Percentiles rank a stretch among this genome's conserved stretches.
These are phyloP conservation scores for Ascosphaera pollenicola DNA, from an alignment of 2,329 filamentous ascomycete genomes.

Conservation along the genomic window DNA sequence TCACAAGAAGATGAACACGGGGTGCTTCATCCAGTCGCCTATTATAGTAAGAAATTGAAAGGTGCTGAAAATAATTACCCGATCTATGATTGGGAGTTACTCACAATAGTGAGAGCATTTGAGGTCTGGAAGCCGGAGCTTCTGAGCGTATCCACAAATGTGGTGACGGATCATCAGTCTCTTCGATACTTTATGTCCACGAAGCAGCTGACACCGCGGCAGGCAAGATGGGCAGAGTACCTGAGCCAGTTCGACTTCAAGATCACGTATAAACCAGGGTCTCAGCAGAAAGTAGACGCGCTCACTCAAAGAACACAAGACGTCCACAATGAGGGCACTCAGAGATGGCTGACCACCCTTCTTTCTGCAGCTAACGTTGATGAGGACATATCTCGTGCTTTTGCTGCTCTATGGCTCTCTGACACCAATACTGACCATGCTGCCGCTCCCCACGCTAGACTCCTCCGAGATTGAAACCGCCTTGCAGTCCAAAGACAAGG, in stretches of 20 bases:
- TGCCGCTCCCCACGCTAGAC: too few species aligned
- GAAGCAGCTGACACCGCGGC: constrained; percentile 1
- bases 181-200: constrained; percentile 10
- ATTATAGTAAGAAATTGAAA: constrained; percentile 8
- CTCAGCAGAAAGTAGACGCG: constrained; percentile 1
- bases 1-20: constrained; percentile 7
- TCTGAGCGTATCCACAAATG: constrained; percentile 3
- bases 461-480: too few species aligned
- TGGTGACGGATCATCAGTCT: constrained; percentile 11
- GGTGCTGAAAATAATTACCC: constrained; percentile 9
- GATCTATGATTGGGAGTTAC: constrained; percentile 12
- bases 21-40: constrained; percentile 8
- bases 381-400: background rate
- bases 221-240: constrained; percentile 1
- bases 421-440: too few species aligned
- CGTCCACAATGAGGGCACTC: background rate
- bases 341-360: background rate
- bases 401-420: background rate
- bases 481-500: too few species aligned
- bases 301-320: background rate
- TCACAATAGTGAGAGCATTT: constrained; percentile 10
- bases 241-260: constrained; percentile 1
- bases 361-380: background rate
- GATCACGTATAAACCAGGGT: constrained; percentile 2
- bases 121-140: constrained; percentile 8